Percentiles rank a stretch among this genome's conserved stretches.
These are phyloP conservation scores for Pichia deserticola DNA, from an alignment of 805 yeast species.

Conservation along the genomic window DNA sequence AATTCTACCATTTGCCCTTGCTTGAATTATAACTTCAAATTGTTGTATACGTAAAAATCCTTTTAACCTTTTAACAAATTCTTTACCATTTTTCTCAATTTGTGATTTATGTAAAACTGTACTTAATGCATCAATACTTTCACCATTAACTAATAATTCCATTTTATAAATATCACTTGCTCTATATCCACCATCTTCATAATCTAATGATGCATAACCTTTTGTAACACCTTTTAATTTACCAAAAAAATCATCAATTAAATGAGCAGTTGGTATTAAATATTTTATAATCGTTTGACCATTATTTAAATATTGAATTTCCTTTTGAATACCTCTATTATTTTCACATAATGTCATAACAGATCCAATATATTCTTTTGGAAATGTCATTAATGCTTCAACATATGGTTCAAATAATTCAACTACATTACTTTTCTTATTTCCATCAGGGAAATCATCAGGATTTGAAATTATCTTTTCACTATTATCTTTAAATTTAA, in stretches of 20 bases:
- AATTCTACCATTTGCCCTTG: slow-evolving; percentile 69
- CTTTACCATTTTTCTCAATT: slow-evolving; percentile 64
- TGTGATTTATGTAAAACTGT: slow-evolving; percentile 82
- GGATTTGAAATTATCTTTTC: slow-evolving; percentile 77
- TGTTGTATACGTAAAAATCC: slow-evolving; percentile 74
- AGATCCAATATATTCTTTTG: slow-evolving; percentile 79
- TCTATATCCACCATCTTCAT: slow-evolving; percentile 86
- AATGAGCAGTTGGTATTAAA: slow-evolving; percentile 75
- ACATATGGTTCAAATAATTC: slow-evolving; percentile 78
- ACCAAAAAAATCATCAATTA: slow-evolving; percentile 95
- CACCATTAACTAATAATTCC: slow-evolving; percentile 85
- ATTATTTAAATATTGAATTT: slow-evolving; percentile 64
- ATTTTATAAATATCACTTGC: slow-evolving; percentile 76
- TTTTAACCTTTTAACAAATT: slow-evolving; percentile 77
- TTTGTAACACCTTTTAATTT: slow-evolving; percentile 80
- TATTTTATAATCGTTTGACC: slow-evolving; percentile 80
- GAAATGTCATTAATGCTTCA: slow-evolving; percentile 83
- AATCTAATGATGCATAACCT: slow-evolving; percentile 92
- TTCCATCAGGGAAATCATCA: slow-evolving; percentile 77
- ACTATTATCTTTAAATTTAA: slow-evolving; percentile 58
- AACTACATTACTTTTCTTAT: slow-evolving; percentile 33
- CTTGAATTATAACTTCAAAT: slow-evolving; percentile 90
- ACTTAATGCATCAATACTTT: slow-evolving; percentile 84
- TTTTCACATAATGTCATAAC: slow-evolving; percentile 83
- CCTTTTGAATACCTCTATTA: slow-evolving; percentile 77